These are phyloP conservation scores for Eragrostis nindensis DNA, from an alignment of 176 grass and related monocot species.

Conservation along the genomic window DNA sequence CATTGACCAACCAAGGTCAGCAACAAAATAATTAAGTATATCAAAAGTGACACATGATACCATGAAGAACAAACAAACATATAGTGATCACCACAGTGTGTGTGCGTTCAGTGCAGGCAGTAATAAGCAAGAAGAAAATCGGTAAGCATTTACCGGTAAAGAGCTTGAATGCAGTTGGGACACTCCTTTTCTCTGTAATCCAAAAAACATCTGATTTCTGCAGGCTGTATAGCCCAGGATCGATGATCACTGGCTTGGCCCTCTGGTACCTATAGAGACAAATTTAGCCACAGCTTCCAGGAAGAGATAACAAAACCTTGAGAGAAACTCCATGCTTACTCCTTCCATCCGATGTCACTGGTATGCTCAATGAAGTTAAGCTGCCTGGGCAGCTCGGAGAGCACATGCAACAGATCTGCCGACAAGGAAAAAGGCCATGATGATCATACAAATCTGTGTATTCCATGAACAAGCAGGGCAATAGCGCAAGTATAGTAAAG, in stretches of 20 bases:
- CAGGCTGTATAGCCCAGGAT: slow-evolving; percentile 87
- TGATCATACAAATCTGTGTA: not conserved
- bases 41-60: not conserved
- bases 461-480: slow-evolving; percentile 29
- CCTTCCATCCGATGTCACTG: slow-evolving; percentile 99
- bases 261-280: slow-evolving; percentile 79
- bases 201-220: slow-evolving; percentile 97
- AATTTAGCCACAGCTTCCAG: slow-evolving; percentile 13
- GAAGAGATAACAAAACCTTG: slow-evolving; percentile 25
- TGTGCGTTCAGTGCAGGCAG: no score
- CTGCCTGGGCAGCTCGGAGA: slow-evolving; percentile 83
- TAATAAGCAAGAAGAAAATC: not conserved
- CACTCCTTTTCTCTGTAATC: slow-evolving; percentile 88
- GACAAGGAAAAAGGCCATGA: slow-evolving; percentile 5
- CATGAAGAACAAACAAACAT: not conserved
- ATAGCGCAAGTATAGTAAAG: not conserved
- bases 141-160: slow-evolving; percentile 74
- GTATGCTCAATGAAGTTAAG: slow-evolving; percentile 98
- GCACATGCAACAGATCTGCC: slow-evolving; percentile 77
- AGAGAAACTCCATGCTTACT: slow-evolving; percentile 59
- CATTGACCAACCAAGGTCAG: not conserved
- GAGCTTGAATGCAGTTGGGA: slow-evolving; percentile 97
- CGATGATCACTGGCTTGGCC: slow-evolving; percentile 95
- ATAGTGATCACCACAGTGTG: not conserved
- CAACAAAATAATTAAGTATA: not conserved